Evolutionary conservation across 768 basidiomycete genomes (phyloP), one percentile per base, ranked within the genome.

Genomic region (Leccinum broughii): DNA sequence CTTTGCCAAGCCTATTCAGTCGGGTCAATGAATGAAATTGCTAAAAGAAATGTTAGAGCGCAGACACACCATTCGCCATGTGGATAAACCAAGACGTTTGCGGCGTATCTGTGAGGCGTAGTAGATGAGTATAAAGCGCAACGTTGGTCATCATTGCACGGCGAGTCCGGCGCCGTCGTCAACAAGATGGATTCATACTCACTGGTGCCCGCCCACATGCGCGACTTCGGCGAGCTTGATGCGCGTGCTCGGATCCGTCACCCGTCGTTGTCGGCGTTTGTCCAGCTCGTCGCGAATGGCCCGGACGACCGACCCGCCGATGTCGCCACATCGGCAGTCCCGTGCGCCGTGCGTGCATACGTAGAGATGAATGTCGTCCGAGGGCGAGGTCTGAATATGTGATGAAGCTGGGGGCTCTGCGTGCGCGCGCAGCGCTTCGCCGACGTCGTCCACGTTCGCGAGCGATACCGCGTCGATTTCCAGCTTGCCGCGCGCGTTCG

Each of bases 171-270:
- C 35, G 35, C 14, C 35, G 35, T 37, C 13, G 34, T 50, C 20
- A 20, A 48, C 26, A 35, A 49, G 26, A 28, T 56, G 22, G 8
- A 79, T 20, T 3, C 4, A 44, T 44, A 11, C 86, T 69, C 68
- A 90, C 92, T 90, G 81, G 74, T 95, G 92, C 26, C 91, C 91
- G 1, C 93, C 92, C 54, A 95, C 85, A 72, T 95, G 92, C 2
- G 82, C 88, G 6, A 88, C 82, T 63, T 91, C 85, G 3, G 84
- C 84, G 2, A 93, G 76, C 49, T 70, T 70, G 24, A 79, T 78
- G 65, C 62, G 84, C 60, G 41, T 68, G 62, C 71, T 68, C 2
- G 62, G 63, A 60, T 73, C 70, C 3, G 55, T 61, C 6, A 61
- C 63, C 35, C 78, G 67, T 10, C 35, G 61, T 50, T 72, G 61